Evolutionary conservation across 2,329 filamentous ascomycete genomes (phyloP).

Genomic region (Setomelanomma holmii): DNA sequence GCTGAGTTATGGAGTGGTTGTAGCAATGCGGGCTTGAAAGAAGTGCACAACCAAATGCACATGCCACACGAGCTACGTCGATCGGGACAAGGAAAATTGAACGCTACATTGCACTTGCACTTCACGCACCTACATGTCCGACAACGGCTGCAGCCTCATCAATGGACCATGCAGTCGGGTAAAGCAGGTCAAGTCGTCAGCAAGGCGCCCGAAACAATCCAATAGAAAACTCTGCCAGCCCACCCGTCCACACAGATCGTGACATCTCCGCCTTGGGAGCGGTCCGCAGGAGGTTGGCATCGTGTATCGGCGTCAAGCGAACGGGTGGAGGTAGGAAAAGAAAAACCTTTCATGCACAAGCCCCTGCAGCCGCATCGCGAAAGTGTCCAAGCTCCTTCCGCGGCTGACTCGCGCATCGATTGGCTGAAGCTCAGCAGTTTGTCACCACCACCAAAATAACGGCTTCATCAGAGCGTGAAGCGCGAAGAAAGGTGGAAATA

Average conservation of each 20-base stretch:
- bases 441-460: constrained; percentile 5
- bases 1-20: no score
- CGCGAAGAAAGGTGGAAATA: background rate
- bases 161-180: no score
- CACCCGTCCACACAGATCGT: constrained; percentile 4
- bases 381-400: constrained; percentile 20
- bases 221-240: constrained; percentile 20
- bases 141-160: no score
- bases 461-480: background rate
- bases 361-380: constrained; percentile 2
- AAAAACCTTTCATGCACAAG: constrained; percentile 22
- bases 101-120: no score
- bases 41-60: no score
- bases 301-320: constrained; percentile 27
- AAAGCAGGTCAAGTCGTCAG: background rate
- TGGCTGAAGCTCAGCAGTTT: constrained; percentile 19
- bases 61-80: no score
- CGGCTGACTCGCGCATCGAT: constrained; percentile 29
- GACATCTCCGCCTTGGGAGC: constrained; percentile 6
- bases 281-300: constrained; percentile 5
- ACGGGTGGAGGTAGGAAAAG: constrained; percentile 20
- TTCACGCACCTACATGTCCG: no score
- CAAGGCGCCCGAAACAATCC: background rate
- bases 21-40: no score
- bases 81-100: no score